phyloP scores from a whole-genome alignment of 106 monocot genomes.

The Agapanthus africanus region DNA sequence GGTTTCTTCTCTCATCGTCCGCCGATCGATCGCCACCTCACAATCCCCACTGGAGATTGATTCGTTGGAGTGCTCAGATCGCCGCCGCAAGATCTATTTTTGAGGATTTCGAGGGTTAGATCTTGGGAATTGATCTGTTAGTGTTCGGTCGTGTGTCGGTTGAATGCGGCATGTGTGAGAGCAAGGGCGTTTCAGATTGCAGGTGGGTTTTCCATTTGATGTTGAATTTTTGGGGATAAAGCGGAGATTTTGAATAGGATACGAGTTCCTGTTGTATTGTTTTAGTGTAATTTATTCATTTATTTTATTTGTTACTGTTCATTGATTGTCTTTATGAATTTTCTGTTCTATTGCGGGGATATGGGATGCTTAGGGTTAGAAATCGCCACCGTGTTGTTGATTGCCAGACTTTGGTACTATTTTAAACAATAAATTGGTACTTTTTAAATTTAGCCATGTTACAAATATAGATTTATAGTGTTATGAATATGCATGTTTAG shows the following conservation, averaged over 20 bases:
- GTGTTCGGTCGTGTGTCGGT: background rate
- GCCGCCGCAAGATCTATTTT: background rate
- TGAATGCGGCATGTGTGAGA: background rate
- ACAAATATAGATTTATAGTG: too few relatives aligned
- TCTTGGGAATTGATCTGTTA: background rate
- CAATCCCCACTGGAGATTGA: constrained; percentile 5
- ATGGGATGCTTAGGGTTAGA: constrained; percentile 5
- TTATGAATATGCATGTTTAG: too few relatives aligned
- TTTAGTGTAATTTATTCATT: background rate
- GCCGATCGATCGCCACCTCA: background rate
- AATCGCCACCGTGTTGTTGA: background rate
- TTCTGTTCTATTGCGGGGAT: background rate
- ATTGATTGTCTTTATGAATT: background rate
- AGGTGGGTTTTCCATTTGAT: background rate
- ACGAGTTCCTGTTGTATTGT: background rate
- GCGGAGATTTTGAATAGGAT: background rate
- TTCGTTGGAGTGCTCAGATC: background rate
- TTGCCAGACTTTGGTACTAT: background rate
- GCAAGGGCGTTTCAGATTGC: background rate
- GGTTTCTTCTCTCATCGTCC: background rate
- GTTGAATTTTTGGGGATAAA: background rate
- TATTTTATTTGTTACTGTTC: background rate
- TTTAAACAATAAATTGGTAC: too few relatives aligned
- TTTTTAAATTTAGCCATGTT: too few relatives aligned
- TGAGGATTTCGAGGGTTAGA: background rate